phyloP scores from a whole-genome alignment of 192 early-diverging fungal genomes.

The Spizellomyces sp. region DNA sequence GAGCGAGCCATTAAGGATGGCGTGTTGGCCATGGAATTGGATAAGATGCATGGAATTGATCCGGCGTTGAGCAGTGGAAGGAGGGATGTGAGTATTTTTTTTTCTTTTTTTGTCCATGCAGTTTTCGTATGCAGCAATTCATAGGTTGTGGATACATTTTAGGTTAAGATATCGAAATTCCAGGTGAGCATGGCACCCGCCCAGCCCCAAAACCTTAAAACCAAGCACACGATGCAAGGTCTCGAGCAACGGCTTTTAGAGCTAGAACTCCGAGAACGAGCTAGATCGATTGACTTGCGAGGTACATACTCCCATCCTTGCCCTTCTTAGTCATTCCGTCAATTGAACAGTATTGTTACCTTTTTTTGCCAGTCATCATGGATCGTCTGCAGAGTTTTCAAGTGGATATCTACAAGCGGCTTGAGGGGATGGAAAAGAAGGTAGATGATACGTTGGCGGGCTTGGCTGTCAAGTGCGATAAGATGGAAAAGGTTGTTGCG shows the following conservation, averaged over 20 bases:
- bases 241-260: constrained; percentile 51
- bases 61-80: constrained; percentile 45
- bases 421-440: constrained; percentile 53
- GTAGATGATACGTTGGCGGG: constrained; percentile 45
- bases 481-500: constrained; percentile 48
- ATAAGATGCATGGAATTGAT: constrained; percentile 63
- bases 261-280: constrained; percentile 49
- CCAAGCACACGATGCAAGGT: constrained; percentile 44
- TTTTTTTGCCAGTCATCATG: constrained; percentile 46
- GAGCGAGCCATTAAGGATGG: constrained; percentile 58
- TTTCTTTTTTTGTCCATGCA: not conserved
- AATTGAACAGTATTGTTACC: constrained; percentile 1
- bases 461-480: constrained; percentile 49
- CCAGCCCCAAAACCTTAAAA: constrained; percentile 44
- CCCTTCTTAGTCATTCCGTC: not conserved
- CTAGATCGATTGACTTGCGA: constrained; percentile 55
- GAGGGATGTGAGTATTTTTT: constrained; percentile 35
- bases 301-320: constrained; percentile 24
- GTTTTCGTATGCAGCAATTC: not conserved
- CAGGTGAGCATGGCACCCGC: constrained; percentile 42
- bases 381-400: constrained; percentile 46
- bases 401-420: constrained; percentile 48
- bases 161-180: constrained; percentile 54
- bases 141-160: not conserved
- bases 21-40: constrained; percentile 45